Base-by-base conservation (phyloP, 805 yeast genomes). In the Metschnikowia drakensbergensis region DNA sequence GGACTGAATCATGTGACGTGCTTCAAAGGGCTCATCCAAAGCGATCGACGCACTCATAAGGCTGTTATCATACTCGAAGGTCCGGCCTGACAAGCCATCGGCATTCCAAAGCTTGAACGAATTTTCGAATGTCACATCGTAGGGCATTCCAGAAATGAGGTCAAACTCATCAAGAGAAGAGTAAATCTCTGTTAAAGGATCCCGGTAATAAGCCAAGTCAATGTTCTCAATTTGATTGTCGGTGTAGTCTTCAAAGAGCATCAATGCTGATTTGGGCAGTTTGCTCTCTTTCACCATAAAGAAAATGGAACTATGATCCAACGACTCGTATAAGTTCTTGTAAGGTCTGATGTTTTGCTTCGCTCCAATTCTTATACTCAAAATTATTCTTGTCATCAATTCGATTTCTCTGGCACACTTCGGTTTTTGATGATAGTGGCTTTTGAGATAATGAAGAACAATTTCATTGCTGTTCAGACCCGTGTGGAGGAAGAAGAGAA, bases 121-220 rank as follows among this genome's bases (percentile, higher is more conserved):
- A 50, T 75, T 75, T 0, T 71, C 70, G 5, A 88, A 58, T 0
- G 82, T 68, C 1, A 85, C 77, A 22, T 74, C 69, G 10, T 77
- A 75, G 0, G 91, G 88, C 7, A 87, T 63, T 0, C 95, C 95
- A 54, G 75, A 74, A 4, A 79, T 60, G 35, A 87, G 64, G 60
- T 89, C 96, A 3, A 72, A 67, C 48, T 85, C 89, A 43, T 77
- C 81, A 3, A 89, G 68, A 0, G 73, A 60, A 4, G 70, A 67
- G 60, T 83, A 87, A 1, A 85, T 68, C 0, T 49, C 38, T 3
- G 64, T 41, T 33, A 57, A 35, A 1, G 52, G 7, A 6, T 42
- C 30, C 10, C 48, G 37, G 27, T 40, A 37, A 1, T 8, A 6
- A 3, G 30, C 9, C 50, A 51, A 45, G 29, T 43, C 36, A 4